phyloP scores from a whole-genome alignment of 331 rosid species.

The Acacia pycnantha region DNA sequence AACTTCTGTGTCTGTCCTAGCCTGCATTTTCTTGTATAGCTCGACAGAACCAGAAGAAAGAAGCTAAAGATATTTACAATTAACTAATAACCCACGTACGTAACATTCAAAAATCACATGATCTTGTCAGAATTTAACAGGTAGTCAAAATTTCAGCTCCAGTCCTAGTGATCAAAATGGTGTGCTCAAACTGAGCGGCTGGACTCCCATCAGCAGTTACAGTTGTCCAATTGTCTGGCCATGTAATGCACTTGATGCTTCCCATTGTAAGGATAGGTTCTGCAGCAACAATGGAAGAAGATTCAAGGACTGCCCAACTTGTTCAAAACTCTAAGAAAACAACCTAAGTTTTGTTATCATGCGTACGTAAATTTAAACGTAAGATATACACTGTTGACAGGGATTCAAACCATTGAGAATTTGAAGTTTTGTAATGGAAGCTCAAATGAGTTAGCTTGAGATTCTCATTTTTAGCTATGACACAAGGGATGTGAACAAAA shows the following conservation, averaged over 20 bases:
- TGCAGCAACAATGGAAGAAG: constrained; percentile 35
- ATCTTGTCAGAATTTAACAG: constrained; percentile 37
- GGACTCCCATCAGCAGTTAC: constrained; percentile 75
- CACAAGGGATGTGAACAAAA: not conserved
- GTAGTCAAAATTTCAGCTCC: constrained; percentile 90
- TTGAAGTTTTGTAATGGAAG: not conserved
- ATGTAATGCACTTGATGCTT: constrained; percentile 64
- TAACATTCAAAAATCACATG: not conserved
- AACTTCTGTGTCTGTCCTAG: not conserved
- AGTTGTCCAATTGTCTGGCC: constrained; percentile 97
- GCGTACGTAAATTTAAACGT: not conserved
- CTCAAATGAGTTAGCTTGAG: constrained; percentile 1
- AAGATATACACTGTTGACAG: not conserved
- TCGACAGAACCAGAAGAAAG: constrained; percentile 14
- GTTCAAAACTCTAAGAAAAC: not conserved
- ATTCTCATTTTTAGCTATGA: not conserved
- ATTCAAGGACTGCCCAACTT: constrained; percentile 13
- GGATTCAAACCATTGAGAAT: not conserved
- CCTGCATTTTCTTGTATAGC: constrained; percentile 1
- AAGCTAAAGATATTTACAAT: constrained; percentile 26
- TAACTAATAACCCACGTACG: not conserved
- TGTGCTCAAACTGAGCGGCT: constrained; percentile 96
- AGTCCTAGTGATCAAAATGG: constrained; percentile 83
- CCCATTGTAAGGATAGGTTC: constrained; percentile 95
- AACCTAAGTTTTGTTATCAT: not conserved